Evolutionary conservation across 768 basidiomycete species (phyloP).

Genomic region (Tylopilus vinaceipallidus): DNA sequence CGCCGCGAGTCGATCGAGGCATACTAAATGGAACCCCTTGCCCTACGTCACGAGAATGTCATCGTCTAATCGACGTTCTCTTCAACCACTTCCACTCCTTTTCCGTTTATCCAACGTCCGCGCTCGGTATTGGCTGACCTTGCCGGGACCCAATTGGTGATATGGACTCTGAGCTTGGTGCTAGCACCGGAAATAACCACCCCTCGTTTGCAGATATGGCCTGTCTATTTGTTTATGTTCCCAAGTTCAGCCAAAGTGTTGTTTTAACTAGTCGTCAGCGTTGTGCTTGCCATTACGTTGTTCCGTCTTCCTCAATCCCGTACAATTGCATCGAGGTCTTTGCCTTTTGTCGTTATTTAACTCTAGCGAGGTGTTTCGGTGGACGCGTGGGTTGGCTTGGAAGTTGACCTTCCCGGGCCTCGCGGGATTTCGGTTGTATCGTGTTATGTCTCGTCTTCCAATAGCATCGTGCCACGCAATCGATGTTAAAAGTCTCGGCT

Average conservation of each 20-base stretch:
- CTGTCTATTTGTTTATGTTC: conserved; percentile 21
- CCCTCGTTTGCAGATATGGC: conserved; percentile 28
- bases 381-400: conserved; percentile 22
- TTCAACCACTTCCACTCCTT: conserved; percentile 22
- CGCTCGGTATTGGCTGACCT: conserved; percentile 13
- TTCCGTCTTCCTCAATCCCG: conserved; percentile 13
- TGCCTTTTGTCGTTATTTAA: conserved; percentile 23
- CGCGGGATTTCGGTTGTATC: conserved; percentile 10
- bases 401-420: conserved; percentile 38
- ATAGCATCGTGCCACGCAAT: conserved; percentile 11
- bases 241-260: conserved; percentile 22
- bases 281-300: conserved; percentile 28
- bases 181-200: conserved; percentile 23
- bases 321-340: conserved; percentile 17
- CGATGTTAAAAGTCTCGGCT: not conserved
- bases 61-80: conserved; percentile 9
- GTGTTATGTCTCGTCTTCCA: conserved; percentile 6
- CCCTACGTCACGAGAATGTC: conserved; percentile 4
- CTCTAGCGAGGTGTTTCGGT: conserved; percentile 8
- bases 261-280: conserved; percentile 27
- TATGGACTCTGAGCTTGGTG: conserved; percentile 23
- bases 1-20: conserved; percentile 73
- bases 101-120: conserved; percentile 8
- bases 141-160: conserved; percentile 10
- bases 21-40: conserved; percentile 42